A percentile compares a stretch with the other conserved stretches of the same genome.
Conservation (phyloP, 345 rosid species). For the Eucalyptus marginata region DNA sequence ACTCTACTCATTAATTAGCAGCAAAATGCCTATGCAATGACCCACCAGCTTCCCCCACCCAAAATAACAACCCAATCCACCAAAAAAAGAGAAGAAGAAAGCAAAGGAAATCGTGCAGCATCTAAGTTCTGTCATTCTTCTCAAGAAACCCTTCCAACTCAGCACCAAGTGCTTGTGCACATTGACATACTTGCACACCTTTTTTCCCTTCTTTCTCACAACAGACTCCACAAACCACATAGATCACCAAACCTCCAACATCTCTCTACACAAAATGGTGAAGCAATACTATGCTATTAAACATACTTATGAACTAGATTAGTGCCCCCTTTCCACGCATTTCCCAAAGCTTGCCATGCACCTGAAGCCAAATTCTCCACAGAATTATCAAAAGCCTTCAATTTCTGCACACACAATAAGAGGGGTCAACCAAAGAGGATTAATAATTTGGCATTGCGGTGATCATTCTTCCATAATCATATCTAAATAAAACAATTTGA, state of each 20-base stretch:
- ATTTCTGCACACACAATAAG: conserved; percentile 34
- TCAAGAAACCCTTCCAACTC: not conserved
- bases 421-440: not conserved
- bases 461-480: not conserved
- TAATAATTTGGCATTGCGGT: not conserved
- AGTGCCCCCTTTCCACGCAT: conserved; percentile 73
- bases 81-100: not conserved
- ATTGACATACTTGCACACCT: not conserved
- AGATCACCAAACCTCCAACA: not conserved
- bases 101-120: not conserved
- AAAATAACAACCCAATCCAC: not conserved
- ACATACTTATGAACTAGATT: conserved; percentile 76
- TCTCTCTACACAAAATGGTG: not conserved
- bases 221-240: not conserved
- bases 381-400: conserved; percentile 83
- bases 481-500: not conserved
- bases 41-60: not conserved
- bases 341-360: conserved; percentile 92
- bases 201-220: not conserved
- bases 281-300: not conserved
- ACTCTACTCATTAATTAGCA: not conserved
- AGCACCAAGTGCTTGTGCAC: not conserved
- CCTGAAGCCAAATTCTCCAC: conserved; percentile 93
- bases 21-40: not conserved
- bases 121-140: not conserved